Evolutionary conservation across 2,329 filamentous ascomycete genomes (phyloP).

Genomic region (Escovopsis sp.): DNA sequence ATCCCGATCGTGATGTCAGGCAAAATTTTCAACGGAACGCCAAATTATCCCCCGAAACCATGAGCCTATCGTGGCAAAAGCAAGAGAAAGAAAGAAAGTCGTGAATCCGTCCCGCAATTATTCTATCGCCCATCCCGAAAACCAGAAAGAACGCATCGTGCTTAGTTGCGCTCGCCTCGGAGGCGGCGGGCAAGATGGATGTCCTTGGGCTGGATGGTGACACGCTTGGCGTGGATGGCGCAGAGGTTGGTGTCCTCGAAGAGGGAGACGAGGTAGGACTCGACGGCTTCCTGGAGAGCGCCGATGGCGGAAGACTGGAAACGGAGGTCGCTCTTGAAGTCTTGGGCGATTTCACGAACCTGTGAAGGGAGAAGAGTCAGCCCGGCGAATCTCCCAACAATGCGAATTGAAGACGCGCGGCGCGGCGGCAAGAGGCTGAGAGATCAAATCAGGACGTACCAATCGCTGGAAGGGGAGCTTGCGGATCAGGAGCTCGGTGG

Average conservation of each 20-base stretch:
- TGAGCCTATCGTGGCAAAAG: constrained; percentile 23
- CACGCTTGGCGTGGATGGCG: constrained; percentile 98
- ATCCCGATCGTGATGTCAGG: constrained; percentile 24
- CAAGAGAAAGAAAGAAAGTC: constrained; percentile 6
- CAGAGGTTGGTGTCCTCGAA: constrained; percentile 98
- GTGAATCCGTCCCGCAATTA: constrained; percentile 12
- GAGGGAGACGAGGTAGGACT: constrained; percentile 95
- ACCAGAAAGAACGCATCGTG: constrained; percentile 35
- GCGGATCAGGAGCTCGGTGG: constrained; percentile 86
- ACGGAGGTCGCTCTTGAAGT: constrained; percentile 88
- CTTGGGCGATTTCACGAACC: constrained; percentile 88
- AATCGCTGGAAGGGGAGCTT: constrained; percentile 97
- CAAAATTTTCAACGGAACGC: constrained; percentile 28
- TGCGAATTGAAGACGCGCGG: constrained; percentile 5
- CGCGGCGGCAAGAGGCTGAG: no score
- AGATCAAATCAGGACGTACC: no score
- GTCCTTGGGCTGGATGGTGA: constrained; percentile 95
- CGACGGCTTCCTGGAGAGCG: constrained; percentile 94
- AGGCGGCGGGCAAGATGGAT: constrained; percentile 94
- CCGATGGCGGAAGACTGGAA: constrained; percentile 98
- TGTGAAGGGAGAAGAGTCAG: constrained; percentile 11
- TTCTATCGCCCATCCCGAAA: constrained; percentile 4
- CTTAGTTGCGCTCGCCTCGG: constrained; percentile 81
- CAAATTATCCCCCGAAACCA: constrained; percentile 28
- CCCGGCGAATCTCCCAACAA: background rate